These are phyloP conservation scores for Hapsidospora chrysogenum DNA, from an alignment of 495 filamentous ascomycete genomes.

Conservation along the genomic window DNA sequence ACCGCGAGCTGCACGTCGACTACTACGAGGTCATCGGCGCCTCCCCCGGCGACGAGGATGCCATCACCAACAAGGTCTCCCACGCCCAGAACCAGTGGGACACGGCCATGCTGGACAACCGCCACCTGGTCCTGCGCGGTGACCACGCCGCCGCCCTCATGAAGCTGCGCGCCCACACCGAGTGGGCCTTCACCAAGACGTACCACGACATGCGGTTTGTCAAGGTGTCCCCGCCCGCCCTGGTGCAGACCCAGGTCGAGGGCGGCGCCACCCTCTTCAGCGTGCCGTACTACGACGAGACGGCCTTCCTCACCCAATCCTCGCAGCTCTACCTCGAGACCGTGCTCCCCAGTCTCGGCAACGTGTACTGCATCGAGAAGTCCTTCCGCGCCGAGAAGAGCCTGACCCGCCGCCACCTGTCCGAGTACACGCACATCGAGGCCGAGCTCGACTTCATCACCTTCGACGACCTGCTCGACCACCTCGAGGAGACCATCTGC, in stretches of 20 bases:
- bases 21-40: conserved; percentile 70
- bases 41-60: conserved; percentile 77
- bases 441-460: conserved; percentile 92
- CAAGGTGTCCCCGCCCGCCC: conserved; percentile 84
- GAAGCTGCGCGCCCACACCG: conserved; percentile 74
- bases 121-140: conserved; percentile 82
- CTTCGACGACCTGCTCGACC: conserved; percentile 80
- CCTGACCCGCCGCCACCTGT: conserved; percentile 82
- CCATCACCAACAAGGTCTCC: conserved; percentile 83
- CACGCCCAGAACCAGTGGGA: conserved; percentile 53
- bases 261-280: conserved; percentile 89
- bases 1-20: conserved; percentile 88
- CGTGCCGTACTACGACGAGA: conserved; percentile 87
- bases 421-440: conserved; percentile 95
- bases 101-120: conserved; percentile 69
- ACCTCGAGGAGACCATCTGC: conserved; percentile 82
- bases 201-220: conserved; percentile 65
- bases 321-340: conserved; percentile 98
- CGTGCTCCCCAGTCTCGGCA: conserved; percentile 72
- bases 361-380: conserved; percentile 95
- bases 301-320: conserved; percentile 89
- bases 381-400: conserved; percentile 98
- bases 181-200: conserved; percentile 66
- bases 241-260: conserved; percentile 99
- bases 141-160: conserved; percentile 77